Evolutionary conservation across 2,329 filamentous ascomycete species (phyloP).

Genomic region (Cordyceps cicadae): DNA sequence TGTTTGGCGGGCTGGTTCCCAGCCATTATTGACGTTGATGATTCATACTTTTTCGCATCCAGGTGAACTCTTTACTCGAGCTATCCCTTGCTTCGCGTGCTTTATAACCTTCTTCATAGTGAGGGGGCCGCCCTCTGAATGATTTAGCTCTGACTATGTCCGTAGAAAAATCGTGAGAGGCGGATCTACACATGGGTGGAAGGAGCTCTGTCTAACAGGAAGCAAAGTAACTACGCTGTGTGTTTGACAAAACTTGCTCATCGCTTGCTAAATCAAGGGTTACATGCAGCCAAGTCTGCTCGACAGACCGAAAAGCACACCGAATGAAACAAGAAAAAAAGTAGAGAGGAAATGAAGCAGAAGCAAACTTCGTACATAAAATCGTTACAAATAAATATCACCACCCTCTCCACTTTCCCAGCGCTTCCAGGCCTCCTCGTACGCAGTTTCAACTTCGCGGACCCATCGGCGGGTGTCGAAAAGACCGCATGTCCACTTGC

Average conservation of each 20-base stretch:
- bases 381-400: constrained; percentile 69
- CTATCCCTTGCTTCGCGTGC: too few relatives aligned
- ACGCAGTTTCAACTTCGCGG: constrained; percentile 76
- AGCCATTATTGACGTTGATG: too few relatives aligned
- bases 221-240: not conserved
- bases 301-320: not conserved
- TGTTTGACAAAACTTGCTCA: not conserved
- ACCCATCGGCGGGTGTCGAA: constrained; percentile 95
- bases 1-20: too few relatives aligned
- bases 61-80: too few relatives aligned
- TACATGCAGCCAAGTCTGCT: not conserved
- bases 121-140: too few relatives aligned
- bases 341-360: too few relatives aligned
- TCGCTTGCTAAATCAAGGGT: not conserved
- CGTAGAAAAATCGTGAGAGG: too few relatives aligned
- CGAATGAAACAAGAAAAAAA: not conserved
- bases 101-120: too few relatives aligned
- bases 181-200: too few relatives aligned
- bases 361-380: not conserved
- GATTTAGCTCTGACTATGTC: too few relatives aligned
- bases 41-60: too few relatives aligned
- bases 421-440: constrained; percentile 76
- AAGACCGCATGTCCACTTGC: constrained; percentile 75
- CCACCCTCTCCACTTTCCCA: constrained; percentile 85
- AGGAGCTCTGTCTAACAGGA: not conserved